These are phyloP conservation scores for Drechmeria coniospora DNA, from an alignment of 2,329 filamentous ascomycete species.

Conservation along the genomic window DNA sequence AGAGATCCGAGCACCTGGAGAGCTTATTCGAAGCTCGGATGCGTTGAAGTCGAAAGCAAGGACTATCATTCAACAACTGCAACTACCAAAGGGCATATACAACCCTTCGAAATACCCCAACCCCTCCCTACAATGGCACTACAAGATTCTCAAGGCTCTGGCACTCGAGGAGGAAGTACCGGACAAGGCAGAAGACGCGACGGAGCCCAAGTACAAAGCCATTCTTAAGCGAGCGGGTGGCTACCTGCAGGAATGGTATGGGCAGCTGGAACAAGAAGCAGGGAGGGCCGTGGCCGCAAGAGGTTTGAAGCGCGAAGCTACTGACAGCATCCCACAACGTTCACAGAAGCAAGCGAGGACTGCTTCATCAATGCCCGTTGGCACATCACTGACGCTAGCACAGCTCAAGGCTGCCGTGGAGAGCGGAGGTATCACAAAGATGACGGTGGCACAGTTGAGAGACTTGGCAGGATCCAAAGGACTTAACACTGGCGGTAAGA, in stretches of 20 bases:
- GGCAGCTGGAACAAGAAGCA: constrained; percentile 45
- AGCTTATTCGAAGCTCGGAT: constrained; percentile 44
- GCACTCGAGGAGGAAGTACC: constrained; percentile 86
- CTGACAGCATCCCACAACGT: constrained; percentile 23
- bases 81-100: constrained; percentile 73
- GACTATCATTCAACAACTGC: constrained; percentile 66
- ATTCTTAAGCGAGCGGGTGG: constrained; percentile 79
- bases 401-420: constrained; percentile 30
- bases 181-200: constrained; percentile 58
- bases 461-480: constrained; percentile 31
- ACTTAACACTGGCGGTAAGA: constrained; percentile 33
- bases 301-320: constrained; percentile 36
- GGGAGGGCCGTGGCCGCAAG: constrained; percentile 19
- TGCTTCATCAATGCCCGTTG: constrained; percentile 16
- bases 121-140: constrained; percentile 90
- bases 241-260: constrained; percentile 64
- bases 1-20: constrained; percentile 47
- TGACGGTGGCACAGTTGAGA: constrained; percentile 38
- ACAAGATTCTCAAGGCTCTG: constrained; percentile 79
- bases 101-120: constrained; percentile 84
- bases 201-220: constrained; percentile 67
- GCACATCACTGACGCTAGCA: constrained; percentile 23
- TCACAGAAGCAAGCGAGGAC: constrained; percentile 31
- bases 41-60: constrained; percentile 69
- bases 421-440: constrained; percentile 31